phyloP scores from a whole-genome alignment of 1,284 basidiomycete species.

The Irpex lacteus region DNA sequence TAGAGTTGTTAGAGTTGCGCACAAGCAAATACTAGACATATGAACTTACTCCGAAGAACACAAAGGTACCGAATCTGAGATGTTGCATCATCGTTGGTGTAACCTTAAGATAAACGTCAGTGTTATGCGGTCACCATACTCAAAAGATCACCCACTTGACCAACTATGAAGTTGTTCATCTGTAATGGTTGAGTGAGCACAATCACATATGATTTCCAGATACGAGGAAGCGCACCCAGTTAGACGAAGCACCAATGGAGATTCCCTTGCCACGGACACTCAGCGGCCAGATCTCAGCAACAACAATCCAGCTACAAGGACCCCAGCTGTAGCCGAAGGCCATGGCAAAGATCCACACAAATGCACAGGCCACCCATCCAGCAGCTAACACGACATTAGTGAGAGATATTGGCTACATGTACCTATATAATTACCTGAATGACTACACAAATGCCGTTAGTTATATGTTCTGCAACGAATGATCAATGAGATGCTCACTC shows the following conservation, averaged over 20 bases:
- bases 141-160: conserved; percentile 2
- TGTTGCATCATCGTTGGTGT: conserved; percentile 62
- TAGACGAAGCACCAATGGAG: conserved; percentile 67
- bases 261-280: conserved; percentile 67
- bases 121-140: not conserved
- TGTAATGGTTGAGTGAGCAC: conserved; percentile 19
- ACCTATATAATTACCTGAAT: conserved; percentile 25
- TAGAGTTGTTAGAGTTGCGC: not conserved
- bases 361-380: conserved; percentile 63
- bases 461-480: not conserved
- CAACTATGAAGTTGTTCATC: conserved; percentile 72
- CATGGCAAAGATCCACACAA: conserved; percentile 69
- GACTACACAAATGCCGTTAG: conserved; percentile 21
- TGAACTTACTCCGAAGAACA: conserved; percentile 61
- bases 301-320: conserved; percentile 68
- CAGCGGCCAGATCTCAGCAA: conserved; percentile 66
- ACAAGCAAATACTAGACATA: not conserved
- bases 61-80: conserved; percentile 61
- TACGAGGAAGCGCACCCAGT: conserved; percentile 47
- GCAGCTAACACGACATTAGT: conserved; percentile 27
- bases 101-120: conserved; percentile 39
- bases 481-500: conserved; percentile 32
- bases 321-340: conserved; percentile 72
- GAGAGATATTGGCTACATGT: not conserved
- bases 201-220: conserved; percentile 1